phyloP scores from a whole-genome alignment of 768 basidiomycete species.

The Hydnum rufescens region DNA sequence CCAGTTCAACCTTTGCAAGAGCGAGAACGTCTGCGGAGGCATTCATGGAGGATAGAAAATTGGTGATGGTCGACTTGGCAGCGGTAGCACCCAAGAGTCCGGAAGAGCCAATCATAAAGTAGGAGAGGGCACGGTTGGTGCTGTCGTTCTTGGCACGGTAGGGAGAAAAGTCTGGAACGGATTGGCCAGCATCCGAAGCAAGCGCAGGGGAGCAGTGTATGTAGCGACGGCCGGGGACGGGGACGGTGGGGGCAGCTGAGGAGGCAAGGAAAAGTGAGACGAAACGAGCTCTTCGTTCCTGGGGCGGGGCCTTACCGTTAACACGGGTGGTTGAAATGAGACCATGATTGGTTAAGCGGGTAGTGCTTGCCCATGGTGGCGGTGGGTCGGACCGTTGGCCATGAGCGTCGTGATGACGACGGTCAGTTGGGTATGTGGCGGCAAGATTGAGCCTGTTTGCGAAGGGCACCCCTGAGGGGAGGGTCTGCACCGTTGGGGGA shows the following conservation, averaged over 20 bases:
- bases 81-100: conserved; percentile 87
- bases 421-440: conserved; percentile 43
- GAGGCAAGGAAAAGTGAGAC: conserved; percentile 1
- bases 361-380: conserved; percentile 42
- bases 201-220: conserved; percentile 54
- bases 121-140: conserved; percentile 57
- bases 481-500: conserved; percentile 57
- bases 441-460: conserved; percentile 58
- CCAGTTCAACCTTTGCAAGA: conserved; percentile 93
- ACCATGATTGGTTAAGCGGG: conserved; percentile 27
- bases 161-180: conserved; percentile 74
- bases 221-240: conserved; percentile 34
- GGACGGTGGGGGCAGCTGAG: conserved; percentile 33
- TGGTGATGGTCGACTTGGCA: conserved; percentile 83
- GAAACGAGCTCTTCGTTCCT: too few species aligned
- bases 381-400: conserved; percentile 44
- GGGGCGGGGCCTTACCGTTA: conserved; percentile 30
- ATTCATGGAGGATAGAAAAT: conserved; percentile 89
- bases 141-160: conserved; percentile 54
- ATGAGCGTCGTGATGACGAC: conserved; percentile 31
- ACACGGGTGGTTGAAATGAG: conserved; percentile 44
- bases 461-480: conserved; percentile 60
- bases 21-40: conserved; percentile 97
- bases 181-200: conserved; percentile 28
- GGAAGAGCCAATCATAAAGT: conserved; percentile 80